Conservation (phyloP, 768 basidiomycete species). For the Chalciporus pseudorubinellus region DNA sequence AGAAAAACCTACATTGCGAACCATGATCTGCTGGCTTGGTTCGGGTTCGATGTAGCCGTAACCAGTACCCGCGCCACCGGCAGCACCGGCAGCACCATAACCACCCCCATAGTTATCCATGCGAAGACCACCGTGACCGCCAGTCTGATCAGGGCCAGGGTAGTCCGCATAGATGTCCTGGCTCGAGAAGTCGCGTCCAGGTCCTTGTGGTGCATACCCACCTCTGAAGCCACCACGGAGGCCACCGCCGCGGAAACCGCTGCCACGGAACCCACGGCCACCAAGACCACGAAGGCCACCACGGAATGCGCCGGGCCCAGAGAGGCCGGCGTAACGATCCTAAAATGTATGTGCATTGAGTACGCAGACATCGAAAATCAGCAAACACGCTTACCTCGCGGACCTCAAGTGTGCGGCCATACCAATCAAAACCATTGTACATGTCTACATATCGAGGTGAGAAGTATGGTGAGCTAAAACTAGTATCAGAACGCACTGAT, state of each 20-base stretch:
- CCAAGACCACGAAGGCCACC: constrained; percentile 31
- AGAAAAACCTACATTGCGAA: constrained; percentile 80
- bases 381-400: constrained; percentile 63
- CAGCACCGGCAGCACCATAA: constrained; percentile 31
- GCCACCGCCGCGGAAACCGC: constrained; percentile 54
- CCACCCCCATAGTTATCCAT: constrained; percentile 40
- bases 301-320: constrained; percentile 57
- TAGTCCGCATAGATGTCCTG: constrained; percentile 93
- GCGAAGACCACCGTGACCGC: constrained; percentile 34
- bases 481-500: constrained; percentile 61
- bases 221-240: constrained; percentile 58
- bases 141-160: constrained; percentile 76
- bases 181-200: constrained; percentile 74
- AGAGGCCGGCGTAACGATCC: constrained; percentile 88
- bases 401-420: constrained; percentile 92
- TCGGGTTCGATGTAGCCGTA: constrained; percentile 58
- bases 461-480: neutral
- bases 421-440: constrained; percentile 98
- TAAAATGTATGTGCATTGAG: constrained; percentile 25
- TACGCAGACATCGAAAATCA: neutral
- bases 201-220: constrained; percentile 45
- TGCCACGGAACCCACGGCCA: constrained; percentile 20
- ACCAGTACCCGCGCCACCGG: constrained; percentile 18
- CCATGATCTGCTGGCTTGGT: constrained; percentile 96
- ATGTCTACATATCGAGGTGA: constrained; percentile 53